A percentile compares a stretch with the other conserved stretches of the same genome.
phyloP scores from a whole-genome alignment of 73 alveolate species.

The Effrenium voratum region DNA sequence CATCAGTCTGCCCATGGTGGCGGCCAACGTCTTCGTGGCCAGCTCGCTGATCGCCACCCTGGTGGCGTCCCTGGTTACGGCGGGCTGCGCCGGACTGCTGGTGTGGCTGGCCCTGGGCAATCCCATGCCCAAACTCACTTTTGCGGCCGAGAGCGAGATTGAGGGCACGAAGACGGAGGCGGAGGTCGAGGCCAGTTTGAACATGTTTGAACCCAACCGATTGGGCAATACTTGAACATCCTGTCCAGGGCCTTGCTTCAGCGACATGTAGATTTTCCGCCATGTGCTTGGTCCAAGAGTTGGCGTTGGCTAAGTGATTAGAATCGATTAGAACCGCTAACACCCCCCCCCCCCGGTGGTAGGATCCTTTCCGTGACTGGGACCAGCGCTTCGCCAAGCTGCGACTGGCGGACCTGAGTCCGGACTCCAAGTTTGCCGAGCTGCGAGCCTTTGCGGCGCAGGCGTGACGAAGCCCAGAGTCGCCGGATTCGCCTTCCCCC shows the following conservation, averaged over 20 bases:
- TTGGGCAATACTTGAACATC: too few species aligned
- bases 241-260: too few species aligned
- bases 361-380: constrained; percentile 63
- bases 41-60: constrained; percentile 10
- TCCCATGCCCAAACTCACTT: constrained; percentile 26
- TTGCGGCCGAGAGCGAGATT: neutral
- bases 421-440: neutral
- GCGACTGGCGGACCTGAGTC: neutral
- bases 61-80: constrained; percentile 48
- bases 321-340: neutral
- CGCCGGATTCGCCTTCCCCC: too few species aligned
- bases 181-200: neutral
- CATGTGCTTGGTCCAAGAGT: neutral
- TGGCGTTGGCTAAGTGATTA: neutral
- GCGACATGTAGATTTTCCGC: too few species aligned
- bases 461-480: too few species aligned
- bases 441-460: neutral
- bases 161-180: neutral
- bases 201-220: neutral
- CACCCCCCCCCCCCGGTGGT: neutral
- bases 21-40: constrained; percentile 60
- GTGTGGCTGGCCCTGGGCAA: constrained; percentile 72
- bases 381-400: constrained; percentile 43
- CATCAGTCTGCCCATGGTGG: constrained; percentile 15
- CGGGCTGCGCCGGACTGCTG: constrained; percentile 64